phyloP scores from a whole-genome alignment of 768 basidiomycete genomes.

The Gymnopilus dilepis region DNA sequence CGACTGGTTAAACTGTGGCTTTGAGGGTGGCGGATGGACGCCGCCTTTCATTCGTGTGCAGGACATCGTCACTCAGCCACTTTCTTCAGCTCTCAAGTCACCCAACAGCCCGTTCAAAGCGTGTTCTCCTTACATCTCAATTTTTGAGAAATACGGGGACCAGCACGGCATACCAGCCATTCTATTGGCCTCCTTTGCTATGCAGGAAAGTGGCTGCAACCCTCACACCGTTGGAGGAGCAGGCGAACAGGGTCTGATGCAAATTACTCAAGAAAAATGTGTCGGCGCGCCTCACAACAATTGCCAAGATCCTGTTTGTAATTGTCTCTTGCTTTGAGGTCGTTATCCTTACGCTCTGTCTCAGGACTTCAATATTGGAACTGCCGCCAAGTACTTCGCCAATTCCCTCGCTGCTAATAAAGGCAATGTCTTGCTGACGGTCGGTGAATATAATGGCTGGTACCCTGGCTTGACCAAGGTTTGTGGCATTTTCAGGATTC shows the following conservation, averaged over 20 bases:
- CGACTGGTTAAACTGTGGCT: slow-evolving; percentile 80
- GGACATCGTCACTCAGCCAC: slow-evolving; percentile 53
- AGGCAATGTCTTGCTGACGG: slow-evolving; percentile 58
- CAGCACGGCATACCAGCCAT: slow-evolving; percentile 66
- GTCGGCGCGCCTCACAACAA: slow-evolving; percentile 53
- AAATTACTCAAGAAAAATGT: slow-evolving; percentile 82
- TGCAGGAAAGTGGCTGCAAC: slow-evolving; percentile 85
- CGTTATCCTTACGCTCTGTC: background rate
- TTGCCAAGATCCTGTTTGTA: slow-evolving; percentile 51
- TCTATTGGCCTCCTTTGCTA: slow-evolving; percentile 83
- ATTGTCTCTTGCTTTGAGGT: slow-evolving; percentile 1
- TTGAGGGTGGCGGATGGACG: slow-evolving; percentile 72
- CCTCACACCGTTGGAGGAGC: slow-evolving; percentile 68
- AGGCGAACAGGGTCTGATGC: slow-evolving; percentile 89
- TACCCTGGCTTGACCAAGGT: slow-evolving; percentile 60
- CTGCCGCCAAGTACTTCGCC: slow-evolving; percentile 67
- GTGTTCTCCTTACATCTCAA: slow-evolving; percentile 53
- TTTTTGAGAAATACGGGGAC: slow-evolving; percentile 67
- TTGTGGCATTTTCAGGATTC: slow-evolving; percentile 13
- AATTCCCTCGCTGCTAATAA: slow-evolving; percentile 49
- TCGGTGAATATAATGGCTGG: slow-evolving; percentile 87
- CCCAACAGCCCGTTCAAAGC: slow-evolving; percentile 59
- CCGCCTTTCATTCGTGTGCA: slow-evolving; percentile 65
- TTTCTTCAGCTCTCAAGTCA: slow-evolving; percentile 53
- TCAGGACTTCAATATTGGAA: slow-evolving; percentile 74